Evolutionary conservation across 805 yeast genomes (phyloP), one percentile per base, ranked within the genome.

Genomic region (Wickerhamiella nectarea): DNA sequence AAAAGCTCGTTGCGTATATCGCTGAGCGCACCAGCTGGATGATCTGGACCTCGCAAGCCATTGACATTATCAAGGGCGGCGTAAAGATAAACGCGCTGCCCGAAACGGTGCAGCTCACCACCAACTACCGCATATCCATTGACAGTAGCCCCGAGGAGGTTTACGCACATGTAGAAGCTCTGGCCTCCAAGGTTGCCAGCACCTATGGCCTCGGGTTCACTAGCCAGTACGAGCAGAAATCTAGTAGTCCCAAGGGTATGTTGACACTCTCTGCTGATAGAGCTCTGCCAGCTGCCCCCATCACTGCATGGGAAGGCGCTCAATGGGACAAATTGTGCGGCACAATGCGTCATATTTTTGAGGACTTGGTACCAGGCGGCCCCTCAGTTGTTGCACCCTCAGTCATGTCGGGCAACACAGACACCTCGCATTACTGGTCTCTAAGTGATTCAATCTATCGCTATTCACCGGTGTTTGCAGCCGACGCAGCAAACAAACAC

Each of bases 1-100:
- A 24, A 17, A 34, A 29, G 19, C 49, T 52, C 18, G 41, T 44
- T 10, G 36, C 45, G 19, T 21, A 25, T 21, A 28, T 39, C 35
- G 15, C 42, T 10, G 29, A n/a, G 12, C 18, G 15, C 12, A 46
- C 52, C 36, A 62, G 68, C 45, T 72, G 68, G 48, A 57, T 71
- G 38, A 63, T 78, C 20, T 64, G 68, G 46, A 80, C 89, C 1
- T 70, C 84, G 4, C 82, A 76, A 59, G 81, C 87, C 2, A 66
- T 74, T 41, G 85, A 79, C 54, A 68, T 78, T 25, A 65, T 82
- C 46, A 57, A 62, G 12, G 91, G 91, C 24, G 93, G 93, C 42
- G 71, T 75, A 46, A 82, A 82, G 60, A 68, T 78, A 28, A 82
- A 82, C 56, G 85, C 91, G 1, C 62, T 81, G 38, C 91, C 93